A percentile compares a stretch with the other conserved stretches of the same genome.
Evolutionary conservation across 1,139 yeast genomes (phyloP).

Genomic region (Candida pseudoviswanathii): DNA sequence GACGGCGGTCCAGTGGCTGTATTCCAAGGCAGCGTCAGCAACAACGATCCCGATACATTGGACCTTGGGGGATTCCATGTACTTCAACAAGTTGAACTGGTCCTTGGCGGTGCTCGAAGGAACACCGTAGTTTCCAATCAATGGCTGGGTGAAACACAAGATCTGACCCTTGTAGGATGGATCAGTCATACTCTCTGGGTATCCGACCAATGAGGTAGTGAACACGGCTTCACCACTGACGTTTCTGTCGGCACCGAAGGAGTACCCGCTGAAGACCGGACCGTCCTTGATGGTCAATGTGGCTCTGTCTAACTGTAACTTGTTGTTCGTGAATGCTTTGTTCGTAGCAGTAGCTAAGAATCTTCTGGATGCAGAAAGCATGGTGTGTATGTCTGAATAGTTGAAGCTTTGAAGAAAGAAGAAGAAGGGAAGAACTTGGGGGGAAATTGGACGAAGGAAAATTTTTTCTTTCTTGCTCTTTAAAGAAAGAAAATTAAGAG

Average conservation of each 20-base stretch:
- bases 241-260: constrained; percentile 92
- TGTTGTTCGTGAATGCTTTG: constrained; percentile 34
- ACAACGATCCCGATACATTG: constrained; percentile 97
- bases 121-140: constrained; percentile 97
- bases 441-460: constrained; percentile 7
- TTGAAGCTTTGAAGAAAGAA: not conserved
- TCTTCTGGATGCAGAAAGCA: constrained; percentile 11
- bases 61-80: constrained; percentile 86
- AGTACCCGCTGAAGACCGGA: constrained; percentile 88
- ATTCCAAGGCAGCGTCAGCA: constrained; percentile 90
- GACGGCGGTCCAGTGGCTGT: constrained; percentile 99
- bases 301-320: constrained; percentile 69
- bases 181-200: constrained; percentile 98
- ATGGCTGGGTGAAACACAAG: constrained; percentile 93
- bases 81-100: constrained; percentile 79
- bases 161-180: constrained; percentile 97
- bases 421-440: not conserved
- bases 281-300: constrained; percentile 91
- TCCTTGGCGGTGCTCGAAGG: constrained; percentile 84
- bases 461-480: constrained; percentile 4
- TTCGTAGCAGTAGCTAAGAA: constrained; percentile 30
- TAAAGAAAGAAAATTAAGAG: constrained; percentile 15
- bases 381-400: constrained; percentile 2
- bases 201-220: constrained; percentile 95
- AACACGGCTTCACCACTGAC: constrained; percentile 97